Evolutionary conservation across 1,284 basidiomycete genomes (phyloP), one percentile per base, ranked within the genome.

Genomic region (Exobasidium rhododendri): DNA sequence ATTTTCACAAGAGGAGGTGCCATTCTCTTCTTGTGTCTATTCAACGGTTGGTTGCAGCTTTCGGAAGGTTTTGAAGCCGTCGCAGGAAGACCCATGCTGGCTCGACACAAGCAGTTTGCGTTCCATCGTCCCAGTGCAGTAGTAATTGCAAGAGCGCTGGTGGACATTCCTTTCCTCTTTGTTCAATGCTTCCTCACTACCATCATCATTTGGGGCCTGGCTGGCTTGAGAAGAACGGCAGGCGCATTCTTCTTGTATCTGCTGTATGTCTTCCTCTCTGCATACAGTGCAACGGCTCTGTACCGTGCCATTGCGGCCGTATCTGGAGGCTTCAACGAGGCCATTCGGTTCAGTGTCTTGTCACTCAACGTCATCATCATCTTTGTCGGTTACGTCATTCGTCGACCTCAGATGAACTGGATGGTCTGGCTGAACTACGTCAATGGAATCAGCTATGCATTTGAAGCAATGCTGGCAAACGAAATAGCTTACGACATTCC

Each of bases 331-430:
- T 87, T 88, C 69, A 63, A 73, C 52, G 62, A 67, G 30, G 63
- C 73, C 1, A 86, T 86, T 65, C 83, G 86, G 2, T 65, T 88
- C 14, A 85, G 85, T 14, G 88, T 87, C 65, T 73, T 89, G 22
- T 75, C 84, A 0, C 79, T 85, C 24, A 77, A 85, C 85, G 49
- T 88, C 84, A 79, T 87, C 86, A 83, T 83, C 45, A 77, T 85
- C 47, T 84, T 84, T 71, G 85, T 84, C 14, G 89, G 89, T 1
- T 91, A 90, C 76, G 86, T 88, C 62, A 85, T 90, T 65, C 88
- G 88, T 0, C 84, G 73, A 22, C 45, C 58, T 2, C 58, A 64
- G 53, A 73, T 72, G 72, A 69, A 71, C 43, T 70, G 84, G 70
- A 83, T 85, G 0, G 82, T 59, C 67, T 78, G 49, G 71, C 61